Evolutionary conservation across 345 rosid species (phyloP).

Genomic region (Cochlearia excelsa): DNA sequence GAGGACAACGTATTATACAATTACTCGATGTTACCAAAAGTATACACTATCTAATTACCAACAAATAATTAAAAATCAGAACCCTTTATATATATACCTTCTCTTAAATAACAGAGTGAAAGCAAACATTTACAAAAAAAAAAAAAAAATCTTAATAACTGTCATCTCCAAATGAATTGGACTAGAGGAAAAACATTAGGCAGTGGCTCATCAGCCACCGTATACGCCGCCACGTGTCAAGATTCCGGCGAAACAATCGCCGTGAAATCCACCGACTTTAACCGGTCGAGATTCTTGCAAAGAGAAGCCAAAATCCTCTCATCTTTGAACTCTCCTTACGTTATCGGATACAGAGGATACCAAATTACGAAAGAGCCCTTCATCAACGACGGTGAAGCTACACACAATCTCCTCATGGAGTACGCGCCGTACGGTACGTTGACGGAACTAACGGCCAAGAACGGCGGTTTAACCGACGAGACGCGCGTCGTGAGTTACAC

Average conservation of each 20-base stretch:
- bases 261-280: constrained; percentile 54
- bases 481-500: constrained; percentile 42
- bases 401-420: constrained; percentile 68
- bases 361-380: constrained; percentile 42
- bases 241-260: constrained; percentile 50
- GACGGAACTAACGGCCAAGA: constrained; percentile 34
- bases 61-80: neutral
- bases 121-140: constrained; percentile 19
- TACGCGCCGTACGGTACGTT: constrained; percentile 58
- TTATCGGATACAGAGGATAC: constrained; percentile 59
- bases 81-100: constrained; percentile 25
- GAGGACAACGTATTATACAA: neutral
- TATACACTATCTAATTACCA: constrained; percentile 33
- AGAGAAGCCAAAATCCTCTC: constrained; percentile 56
- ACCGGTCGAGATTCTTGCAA: constrained; percentile 44
- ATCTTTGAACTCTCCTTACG: constrained; percentile 44
- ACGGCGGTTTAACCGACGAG: constrained; percentile 47
- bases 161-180: constrained; percentile 53
- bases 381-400: constrained; percentile 16
- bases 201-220: constrained; percentile 71
- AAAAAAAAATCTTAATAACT: neutral
- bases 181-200: constrained; percentile 61
- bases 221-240: constrained; percentile 48
- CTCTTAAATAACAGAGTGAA: constrained; percentile 15
- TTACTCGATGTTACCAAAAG: constrained; percentile 36